Evolutionary conservation across 805 yeast genomes (phyloP), one percentile per base, ranked within the genome.

Genomic region (Teunomyces stri): DNA sequence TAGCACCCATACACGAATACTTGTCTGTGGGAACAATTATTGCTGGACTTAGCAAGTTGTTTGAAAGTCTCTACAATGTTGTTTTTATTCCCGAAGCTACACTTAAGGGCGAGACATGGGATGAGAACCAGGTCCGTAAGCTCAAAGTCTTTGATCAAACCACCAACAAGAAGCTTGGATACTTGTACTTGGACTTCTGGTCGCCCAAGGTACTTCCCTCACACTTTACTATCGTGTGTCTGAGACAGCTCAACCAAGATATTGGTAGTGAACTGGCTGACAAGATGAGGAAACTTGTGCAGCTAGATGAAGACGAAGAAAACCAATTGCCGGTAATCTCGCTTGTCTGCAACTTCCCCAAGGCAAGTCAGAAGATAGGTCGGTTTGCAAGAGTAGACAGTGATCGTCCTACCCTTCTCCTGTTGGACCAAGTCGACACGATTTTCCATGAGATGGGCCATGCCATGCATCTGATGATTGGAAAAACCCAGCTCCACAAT

Each of bases 381-480:
- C 55, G 65, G 27, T 58, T 65, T 51, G 62, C 65, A 2, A 65
- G 68, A 1, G 43, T 52, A 6, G 61, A 55, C 13, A 42, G 45
- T 12, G 55, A 54, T 13, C 39, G 50, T 21, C 78, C 80, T 18
- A 83, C 91, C 27, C 69, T 87, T 15, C 66, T 92, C 34, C 74
- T 84, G 10, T 73, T 88, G 48, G 79, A 76, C 48, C 98, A 94
- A 58, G 90, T 92, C 16, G 96, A 92, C 57, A 94, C 99, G 0
- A 70, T 94, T 15, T 94, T 94, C 70, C 99, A 94, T 66, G 99
- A 94, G 67, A 90, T 94, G 96, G 99, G 99, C 0, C 99, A 94
- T 66, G 98, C 98, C 1, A 87, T 94, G 81, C 99, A 94, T 64
- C 89, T 97, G 2, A 92, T 94, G 96, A 69, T 94, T 16, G 99